phyloP scores from a whole-genome alignment of 768 basidiomycete genomes.

The Auriscalpium microsporum region DNA sequence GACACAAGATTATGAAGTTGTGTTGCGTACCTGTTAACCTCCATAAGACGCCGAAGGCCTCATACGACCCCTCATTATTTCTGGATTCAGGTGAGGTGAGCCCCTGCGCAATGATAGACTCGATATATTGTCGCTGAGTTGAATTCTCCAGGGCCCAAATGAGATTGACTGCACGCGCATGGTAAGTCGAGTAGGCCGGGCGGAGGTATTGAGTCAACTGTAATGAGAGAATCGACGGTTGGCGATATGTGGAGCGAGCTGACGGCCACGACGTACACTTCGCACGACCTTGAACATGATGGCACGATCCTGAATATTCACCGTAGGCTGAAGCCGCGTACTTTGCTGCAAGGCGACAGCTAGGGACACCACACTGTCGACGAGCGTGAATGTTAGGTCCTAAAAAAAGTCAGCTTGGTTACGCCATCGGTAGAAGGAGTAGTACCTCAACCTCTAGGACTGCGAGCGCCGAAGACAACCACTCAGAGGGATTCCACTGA shows the following conservation, averaged over 20 bases:
- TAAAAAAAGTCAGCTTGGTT: neutral
- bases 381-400: constrained; percentile 12
- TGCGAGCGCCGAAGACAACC: constrained; percentile 50
- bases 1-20: neutral
- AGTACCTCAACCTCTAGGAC: constrained; percentile 50
- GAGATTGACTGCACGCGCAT: constrained; percentile 71
- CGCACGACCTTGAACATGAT: constrained; percentile 54
- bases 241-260: too few relatives aligned
- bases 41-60: constrained; percentile 92
- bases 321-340: constrained; percentile 8
- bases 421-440: neutral
- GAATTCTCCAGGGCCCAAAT: constrained; percentile 71
- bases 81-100: constrained; percentile 48
- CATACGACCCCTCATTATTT: constrained; percentile 52
- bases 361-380: constrained; percentile 13
- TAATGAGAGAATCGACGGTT: neutral
- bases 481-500: constrained; percentile 54
- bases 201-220: constrained; percentile 71
- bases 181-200: constrained; percentile 59
- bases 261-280: constrained; percentile 25
- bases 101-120: constrained; percentile 68
- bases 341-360: constrained; percentile 6
- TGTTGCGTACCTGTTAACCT: constrained; percentile 60
- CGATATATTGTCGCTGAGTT: constrained; percentile 52
- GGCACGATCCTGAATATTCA: constrained; percentile 42